These are phyloP conservation scores for Hordeum marinum DNA, from an alignment of 176 grass and related monocot genomes.

Conservation along the genomic window DNA sequence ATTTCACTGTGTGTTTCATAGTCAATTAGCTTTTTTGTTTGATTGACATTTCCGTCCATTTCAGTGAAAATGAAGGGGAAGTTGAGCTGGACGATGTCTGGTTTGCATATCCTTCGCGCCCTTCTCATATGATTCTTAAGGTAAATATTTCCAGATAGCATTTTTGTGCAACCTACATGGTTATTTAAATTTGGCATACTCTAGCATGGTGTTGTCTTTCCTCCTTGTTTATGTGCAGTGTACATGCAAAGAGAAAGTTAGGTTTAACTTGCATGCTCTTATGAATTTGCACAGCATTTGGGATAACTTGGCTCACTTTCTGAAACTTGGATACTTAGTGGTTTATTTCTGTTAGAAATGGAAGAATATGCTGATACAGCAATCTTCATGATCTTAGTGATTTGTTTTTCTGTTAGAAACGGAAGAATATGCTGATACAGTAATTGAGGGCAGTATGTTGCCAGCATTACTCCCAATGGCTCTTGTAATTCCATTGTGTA, in stretches of 20 bases:
- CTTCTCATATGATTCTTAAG: constrained; percentile 98
- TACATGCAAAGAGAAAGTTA: neutral
- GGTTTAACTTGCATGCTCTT: neutral
- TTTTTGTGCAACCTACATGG: neutral
- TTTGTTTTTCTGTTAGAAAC: neutral
- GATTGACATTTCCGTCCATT: constrained; percentile 18
- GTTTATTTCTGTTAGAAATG: neutral
- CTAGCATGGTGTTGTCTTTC: neutral
- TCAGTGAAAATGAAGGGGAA: constrained; percentile 72
- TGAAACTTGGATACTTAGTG: neutral
- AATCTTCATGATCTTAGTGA: neutral
- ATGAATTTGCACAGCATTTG: neutral
- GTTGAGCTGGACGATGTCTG: constrained; percentile 94
- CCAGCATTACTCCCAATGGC: neutral
- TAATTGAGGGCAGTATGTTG: neutral
- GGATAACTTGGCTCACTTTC: neutral
- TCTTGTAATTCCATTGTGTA: neutral
- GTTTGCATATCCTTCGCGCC: constrained; percentile 98
- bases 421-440: neutral
- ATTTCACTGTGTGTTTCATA: constrained; percentile 28
- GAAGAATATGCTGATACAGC: neutral
- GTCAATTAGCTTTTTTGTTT: neutral
- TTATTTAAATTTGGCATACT: constrained; percentile 11
- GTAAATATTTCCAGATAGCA: constrained; percentile 34
- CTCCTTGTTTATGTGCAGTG: neutral